Conservation (phyloP, 176 grass and related monocot genomes). For the Urochloa ruziziensis region DNA sequence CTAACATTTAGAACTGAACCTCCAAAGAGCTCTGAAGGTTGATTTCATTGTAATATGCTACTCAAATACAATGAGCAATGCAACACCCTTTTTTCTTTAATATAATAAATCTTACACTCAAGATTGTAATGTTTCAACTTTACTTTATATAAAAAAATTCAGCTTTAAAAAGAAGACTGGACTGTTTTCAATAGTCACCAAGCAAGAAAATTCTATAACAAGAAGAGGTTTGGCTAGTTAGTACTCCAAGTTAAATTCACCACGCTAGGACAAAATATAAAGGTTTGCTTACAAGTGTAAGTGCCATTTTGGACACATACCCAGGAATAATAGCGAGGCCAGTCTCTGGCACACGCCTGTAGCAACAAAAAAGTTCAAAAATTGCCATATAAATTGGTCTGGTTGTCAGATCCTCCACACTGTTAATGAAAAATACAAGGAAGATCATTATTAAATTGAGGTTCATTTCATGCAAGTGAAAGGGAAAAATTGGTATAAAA, state of each 20-base stretch:
- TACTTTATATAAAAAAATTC: not conserved
- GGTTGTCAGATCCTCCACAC: no score
- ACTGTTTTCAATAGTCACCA: no score
- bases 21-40: not conserved
- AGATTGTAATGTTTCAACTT: not conserved
- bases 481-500: no score
- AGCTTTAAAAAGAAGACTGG: no score
- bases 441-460: no score
- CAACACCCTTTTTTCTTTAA: not conserved
- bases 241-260: not conserved
- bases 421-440: no score
- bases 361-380: no score
- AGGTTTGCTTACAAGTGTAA: slow-evolving; percentile 32
- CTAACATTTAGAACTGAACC: not conserved
- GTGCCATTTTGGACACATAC: slow-evolving; percentile 48
- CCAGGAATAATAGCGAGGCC: slow-evolving; percentile 97
- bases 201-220: not conserved
- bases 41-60: not conserved
- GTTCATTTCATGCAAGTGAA: no score
- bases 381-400: no score
- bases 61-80: not conserved
- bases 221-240: not conserved
- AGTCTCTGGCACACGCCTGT: slow-evolving; percentile 91
- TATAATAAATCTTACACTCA: not conserved
- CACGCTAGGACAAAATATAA: not conserved